Evolutionary conservation across 2,329 filamentous ascomycete species (phyloP).

Genomic region (Fusarium sp.): DNA sequence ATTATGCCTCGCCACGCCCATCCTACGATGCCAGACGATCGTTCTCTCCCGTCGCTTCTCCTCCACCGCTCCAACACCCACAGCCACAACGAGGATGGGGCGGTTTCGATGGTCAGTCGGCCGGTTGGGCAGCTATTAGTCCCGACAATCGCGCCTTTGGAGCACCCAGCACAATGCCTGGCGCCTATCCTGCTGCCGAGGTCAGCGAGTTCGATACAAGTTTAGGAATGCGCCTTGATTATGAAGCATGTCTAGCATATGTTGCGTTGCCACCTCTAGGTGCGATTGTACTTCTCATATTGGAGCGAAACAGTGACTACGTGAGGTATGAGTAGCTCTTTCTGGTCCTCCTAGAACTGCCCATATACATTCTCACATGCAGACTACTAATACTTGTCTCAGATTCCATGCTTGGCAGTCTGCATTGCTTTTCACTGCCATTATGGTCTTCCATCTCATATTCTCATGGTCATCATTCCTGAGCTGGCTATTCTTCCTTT

Average conservation of each 20-base stretch:
- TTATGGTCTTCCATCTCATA: conserved; percentile 83
- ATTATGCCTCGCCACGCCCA: conserved; percentile 62
- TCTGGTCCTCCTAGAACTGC: background rate
- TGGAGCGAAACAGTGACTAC: conserved; percentile 97
- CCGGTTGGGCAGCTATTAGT: conserved; percentile 42
- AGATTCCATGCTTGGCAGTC: conserved; percentile 98
- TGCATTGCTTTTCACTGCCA: conserved; percentile 79
- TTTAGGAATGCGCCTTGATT: conserved; percentile 84
- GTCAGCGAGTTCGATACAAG: conserved; percentile 92
- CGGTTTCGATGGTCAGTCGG: conserved; percentile 53
- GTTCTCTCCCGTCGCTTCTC: conserved; percentile 60
- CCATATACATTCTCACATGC: background rate
- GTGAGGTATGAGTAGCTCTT: conserved; percentile 73
- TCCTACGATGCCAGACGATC: conserved; percentile 66
- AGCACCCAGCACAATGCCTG: conserved; percentile 46
- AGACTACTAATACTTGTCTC: conserved; percentile 18
- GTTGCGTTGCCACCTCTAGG: conserved; percentile 85
- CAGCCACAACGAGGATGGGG: conserved; percentile 68
- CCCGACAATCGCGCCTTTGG: conserved; percentile 39
- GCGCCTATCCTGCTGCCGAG: conserved; percentile 57
- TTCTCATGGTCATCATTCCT: conserved; percentile 87
- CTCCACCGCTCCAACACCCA: conserved; percentile 58
- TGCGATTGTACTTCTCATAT: conserved; percentile 82
- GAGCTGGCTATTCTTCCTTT: conserved; percentile 83
- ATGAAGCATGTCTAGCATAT: conserved; percentile 93